These are phyloP conservation scores for Corymbia citriodora DNA, from an alignment of 441 rosid genomes.

Conservation along the genomic window DNA sequence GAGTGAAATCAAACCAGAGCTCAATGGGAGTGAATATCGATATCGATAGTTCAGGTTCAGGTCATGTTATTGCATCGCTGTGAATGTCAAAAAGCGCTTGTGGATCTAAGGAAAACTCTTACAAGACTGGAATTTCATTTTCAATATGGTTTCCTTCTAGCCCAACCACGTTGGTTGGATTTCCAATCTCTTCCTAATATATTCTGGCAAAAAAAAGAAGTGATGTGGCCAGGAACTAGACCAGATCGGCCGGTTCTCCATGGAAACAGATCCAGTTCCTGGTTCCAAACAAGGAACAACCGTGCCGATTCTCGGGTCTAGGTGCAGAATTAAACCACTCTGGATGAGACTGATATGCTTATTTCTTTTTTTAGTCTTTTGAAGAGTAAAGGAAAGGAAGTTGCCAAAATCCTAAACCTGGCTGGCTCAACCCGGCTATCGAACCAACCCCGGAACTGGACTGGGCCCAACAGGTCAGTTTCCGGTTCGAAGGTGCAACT, in stretches of 20 bases:
- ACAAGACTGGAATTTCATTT: neutral
- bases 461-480: no score
- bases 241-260: no score
- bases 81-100: neutral
- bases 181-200: neutral
- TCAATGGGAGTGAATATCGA: neutral
- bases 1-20: neutral
- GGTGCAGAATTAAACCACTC: neutral
- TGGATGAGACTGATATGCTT: accelerated
- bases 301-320: no score
- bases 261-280: neutral
- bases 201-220: neutral
- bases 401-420: neutral
- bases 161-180: neutral
- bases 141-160: neutral
- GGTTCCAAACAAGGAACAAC: no score
- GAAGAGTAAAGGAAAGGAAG: no score
- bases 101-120: neutral
- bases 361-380: no score
- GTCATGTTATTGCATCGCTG: neutral
- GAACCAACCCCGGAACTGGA: no score
- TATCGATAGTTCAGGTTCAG: neutral
- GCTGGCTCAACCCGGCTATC: no score
- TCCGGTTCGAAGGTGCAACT: no score
- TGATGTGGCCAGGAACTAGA: neutral